A percentile compares a stretch with the other conserved stretches of the same genome.
These are phyloP conservation scores for Lathyrus aphaca DNA, from an alignment of 306 rosid species.

Conservation along the genomic window DNA sequence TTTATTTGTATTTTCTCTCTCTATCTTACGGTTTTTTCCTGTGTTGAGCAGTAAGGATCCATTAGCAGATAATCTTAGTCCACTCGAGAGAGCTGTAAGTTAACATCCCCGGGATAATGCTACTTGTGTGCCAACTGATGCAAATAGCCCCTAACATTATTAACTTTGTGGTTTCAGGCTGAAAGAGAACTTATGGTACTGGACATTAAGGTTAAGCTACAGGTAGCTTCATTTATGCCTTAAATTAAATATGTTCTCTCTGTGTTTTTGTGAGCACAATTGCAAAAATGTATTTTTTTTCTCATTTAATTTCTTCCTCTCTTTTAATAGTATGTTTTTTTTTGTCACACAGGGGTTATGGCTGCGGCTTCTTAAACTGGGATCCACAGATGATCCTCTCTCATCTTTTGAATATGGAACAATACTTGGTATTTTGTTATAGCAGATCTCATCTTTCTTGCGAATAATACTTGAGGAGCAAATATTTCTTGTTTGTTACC, in stretches of 20 bases:
- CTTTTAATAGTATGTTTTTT: conserved; percentile 24
- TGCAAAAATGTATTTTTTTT: conserved; percentile 11
- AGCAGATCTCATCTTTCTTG: conserved; percentile 38
- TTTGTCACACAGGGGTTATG: conserved; percentile 78
- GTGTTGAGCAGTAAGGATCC: conserved; percentile 69
- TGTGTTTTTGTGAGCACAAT: background rate
- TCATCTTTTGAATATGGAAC: conserved; percentile 99
- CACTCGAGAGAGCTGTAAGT: conserved; percentile 95
- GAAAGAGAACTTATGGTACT: conserved; percentile 98
- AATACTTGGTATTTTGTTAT: conserved; percentile 72
- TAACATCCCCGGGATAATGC: conserved; percentile 34
- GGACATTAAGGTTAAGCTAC: conserved; percentile 96
- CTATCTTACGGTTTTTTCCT: conserved; percentile 54
- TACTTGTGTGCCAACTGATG: conserved; percentile 32
- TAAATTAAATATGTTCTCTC: conserved; percentile 14
- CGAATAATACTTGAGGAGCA: conserved; percentile 7
- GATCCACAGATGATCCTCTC: conserved; percentile 96
- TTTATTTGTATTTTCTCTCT: conserved; percentile 31
- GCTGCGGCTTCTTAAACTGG: conserved; percentile 94
- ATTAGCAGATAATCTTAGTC: conserved; percentile 76
- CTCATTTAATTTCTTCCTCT: background rate
- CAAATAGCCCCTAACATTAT: conserved; percentile 27
- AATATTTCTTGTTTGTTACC: conserved; percentile 32
- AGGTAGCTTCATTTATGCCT: conserved; percentile 58
- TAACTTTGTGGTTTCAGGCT: conserved; percentile 62